Evolutionary conservation across 169 alveolate genomes (phyloP).

Genomic region (Perkinsus olseni): DNA sequence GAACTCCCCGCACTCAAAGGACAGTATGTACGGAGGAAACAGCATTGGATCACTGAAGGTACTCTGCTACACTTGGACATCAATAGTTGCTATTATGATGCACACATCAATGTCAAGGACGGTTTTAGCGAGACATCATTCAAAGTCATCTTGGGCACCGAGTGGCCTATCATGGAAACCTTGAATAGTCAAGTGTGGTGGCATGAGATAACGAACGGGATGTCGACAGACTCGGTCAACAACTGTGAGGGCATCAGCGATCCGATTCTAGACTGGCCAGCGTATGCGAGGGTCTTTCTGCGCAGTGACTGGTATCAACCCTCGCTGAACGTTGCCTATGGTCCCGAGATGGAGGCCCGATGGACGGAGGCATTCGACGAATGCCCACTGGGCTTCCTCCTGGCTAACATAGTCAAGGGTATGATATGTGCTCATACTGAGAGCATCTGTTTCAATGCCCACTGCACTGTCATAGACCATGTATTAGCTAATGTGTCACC

Average conservation of each 20-base stretch:
- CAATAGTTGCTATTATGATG: not conserved
- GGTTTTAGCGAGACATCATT: not conserved
- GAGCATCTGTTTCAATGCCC: not conserved
- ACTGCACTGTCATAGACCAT: not conserved
- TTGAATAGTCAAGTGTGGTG: not conserved
- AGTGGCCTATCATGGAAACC: not conserved
- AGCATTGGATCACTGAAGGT: not conserved
- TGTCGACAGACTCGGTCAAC: not conserved
- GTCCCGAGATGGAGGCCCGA: not conserved
- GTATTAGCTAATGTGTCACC: not conserved
- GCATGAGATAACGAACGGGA: not conserved
- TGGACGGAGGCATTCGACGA: not conserved
- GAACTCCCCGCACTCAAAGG: too few relatives aligned
- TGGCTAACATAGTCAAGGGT: not conserved
- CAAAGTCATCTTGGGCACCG: not conserved
- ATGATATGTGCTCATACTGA: not conserved
- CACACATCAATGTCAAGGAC: not conserved
- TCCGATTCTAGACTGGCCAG: not conserved
- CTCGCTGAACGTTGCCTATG: not conserved
- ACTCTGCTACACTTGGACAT: not conserved
- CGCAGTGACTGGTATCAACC: not conserved
- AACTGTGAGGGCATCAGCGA: not conserved
- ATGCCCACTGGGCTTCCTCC: constrained; percentile 9
- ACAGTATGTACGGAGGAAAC: too few relatives aligned
- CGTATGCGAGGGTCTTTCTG: not conserved